These are phyloP conservation scores for Ophiostoma quercus DNA, from an alignment of 2,329 filamentous ascomycete species.

Conservation along the genomic window DNA sequence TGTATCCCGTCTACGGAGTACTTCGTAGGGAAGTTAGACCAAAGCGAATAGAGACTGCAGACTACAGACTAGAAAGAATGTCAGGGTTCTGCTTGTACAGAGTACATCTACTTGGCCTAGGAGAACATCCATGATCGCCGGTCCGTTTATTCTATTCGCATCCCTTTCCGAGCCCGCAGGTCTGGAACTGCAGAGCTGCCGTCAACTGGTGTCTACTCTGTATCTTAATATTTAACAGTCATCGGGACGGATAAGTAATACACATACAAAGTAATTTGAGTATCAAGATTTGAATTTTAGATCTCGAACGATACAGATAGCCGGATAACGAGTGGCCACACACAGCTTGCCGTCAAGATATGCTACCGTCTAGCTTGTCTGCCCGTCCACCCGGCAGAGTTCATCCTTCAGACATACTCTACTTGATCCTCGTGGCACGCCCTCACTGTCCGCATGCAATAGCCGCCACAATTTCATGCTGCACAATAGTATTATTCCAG, in stretches of 20 bases:
- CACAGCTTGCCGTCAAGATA: too few species aligned
- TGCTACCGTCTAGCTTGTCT: too few species aligned
- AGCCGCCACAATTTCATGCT: slow-evolving; percentile 1
- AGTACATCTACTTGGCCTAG: too few species aligned
- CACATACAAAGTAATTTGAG: too few species aligned
- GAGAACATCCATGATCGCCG: background rate
- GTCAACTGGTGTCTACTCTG: too few species aligned
- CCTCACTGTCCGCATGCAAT: background rate
- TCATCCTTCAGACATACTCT: background rate
- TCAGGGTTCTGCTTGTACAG: background rate
- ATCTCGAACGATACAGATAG: too few species aligned
- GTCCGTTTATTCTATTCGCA: background rate
- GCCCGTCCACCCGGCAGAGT: background rate
- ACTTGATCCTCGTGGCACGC: background rate
- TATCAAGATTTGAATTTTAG: too few species aligned
- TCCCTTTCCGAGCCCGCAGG: slow-evolving; percentile 8
- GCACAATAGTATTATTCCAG: background rate
- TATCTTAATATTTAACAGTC: too few species aligned
- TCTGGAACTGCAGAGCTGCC: background rate
- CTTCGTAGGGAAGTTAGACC: too few species aligned
- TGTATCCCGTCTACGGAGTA: too few species aligned
- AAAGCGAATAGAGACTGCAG: background rate
- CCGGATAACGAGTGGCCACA: too few species aligned
- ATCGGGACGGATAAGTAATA: too few species aligned
- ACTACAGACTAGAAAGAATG: background rate